Percentiles rank a stretch among this genome's conserved stretches.
These are phyloP conservation scores for Fusarium sp. DNA, from an alignment of 2,329 filamentous ascomycete species.

Conservation along the genomic window DNA sequence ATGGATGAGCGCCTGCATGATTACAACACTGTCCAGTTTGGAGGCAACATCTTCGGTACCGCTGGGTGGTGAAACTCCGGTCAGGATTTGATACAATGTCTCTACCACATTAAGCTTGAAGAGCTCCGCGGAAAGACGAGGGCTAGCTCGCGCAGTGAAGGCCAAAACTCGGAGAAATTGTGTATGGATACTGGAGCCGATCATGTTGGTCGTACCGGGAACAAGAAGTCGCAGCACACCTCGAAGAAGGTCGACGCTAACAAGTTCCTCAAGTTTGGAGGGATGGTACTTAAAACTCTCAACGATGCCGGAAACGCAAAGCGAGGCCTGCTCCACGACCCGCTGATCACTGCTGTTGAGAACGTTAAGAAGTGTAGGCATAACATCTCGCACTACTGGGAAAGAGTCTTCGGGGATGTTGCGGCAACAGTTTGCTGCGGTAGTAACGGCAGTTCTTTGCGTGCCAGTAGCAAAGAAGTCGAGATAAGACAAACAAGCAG, in stretches of 20 bases:
- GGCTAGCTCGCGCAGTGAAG: slow-evolving; percentile 89
- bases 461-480: slow-evolving; percentile 99
- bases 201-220: slow-evolving; percentile 94
- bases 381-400: slow-evolving; percentile 89
- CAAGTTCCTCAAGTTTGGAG: slow-evolving; percentile 88
- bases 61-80: slow-evolving; percentile 89
- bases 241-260: slow-evolving; percentile 86
- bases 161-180: slow-evolving; percentile 93
- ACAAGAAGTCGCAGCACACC: slow-evolving; percentile 88
- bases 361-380: slow-evolving; percentile 93
- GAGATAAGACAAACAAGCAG: slow-evolving; percentile 93
- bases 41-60: slow-evolving; percentile 80
- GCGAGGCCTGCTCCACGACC: slow-evolving; percentile 94
- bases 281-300: slow-evolving; percentile 95
- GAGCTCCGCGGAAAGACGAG: slow-evolving; percentile 85
- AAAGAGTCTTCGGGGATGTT: slow-evolving; percentile 97
- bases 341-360: slow-evolving; percentile 92
- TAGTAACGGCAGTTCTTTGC: slow-evolving; percentile 95
- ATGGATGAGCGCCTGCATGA: slow-evolving; percentile 98
- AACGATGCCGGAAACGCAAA: slow-evolving; percentile 94
- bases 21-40: slow-evolving; percentile 94
- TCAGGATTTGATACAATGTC: slow-evolving; percentile 96
- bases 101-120: slow-evolving; percentile 98
- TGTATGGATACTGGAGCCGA: slow-evolving; percentile 93
- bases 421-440: slow-evolving; percentile 96